Evolutionary conservation across 257 asterid species (phyloP), one percentile per base, ranked within the genome.

Genomic region (Penstemon davidsonii): DNA sequence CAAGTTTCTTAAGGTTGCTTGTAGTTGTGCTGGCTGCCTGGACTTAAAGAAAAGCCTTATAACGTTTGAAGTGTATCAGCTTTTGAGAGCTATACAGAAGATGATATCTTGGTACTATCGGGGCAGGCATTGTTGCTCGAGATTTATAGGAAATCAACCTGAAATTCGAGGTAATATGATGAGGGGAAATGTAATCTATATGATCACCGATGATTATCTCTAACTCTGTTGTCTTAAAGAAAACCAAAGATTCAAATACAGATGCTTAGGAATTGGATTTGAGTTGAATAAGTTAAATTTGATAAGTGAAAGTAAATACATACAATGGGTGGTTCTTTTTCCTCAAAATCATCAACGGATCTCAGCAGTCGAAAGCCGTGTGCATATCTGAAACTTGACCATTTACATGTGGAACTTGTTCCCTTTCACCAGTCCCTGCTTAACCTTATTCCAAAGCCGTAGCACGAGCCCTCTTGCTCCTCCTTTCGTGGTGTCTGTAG

Each of bases 61-160:
- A 8, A 76, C 76, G 96, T n/a, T n/a, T n/a, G n/a, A n/a, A n/a
- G n/a, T n/a, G n/a, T n/a, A n/a, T n/a, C n/a, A n/a, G n/a, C n/a
- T n/a, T 83, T 76, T 90, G 63, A 77, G 90, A 57, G 94, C 90
- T 25, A 72, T 90, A 77, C 85, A 0, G 86, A 81, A 39, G 94
- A 84, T 61, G 92, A 89, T 15, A n/a, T 36, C 42, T 81, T 81
- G 12, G 92, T 88, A 53, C 94, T 86, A 25, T 38, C 1, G 33
- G 33, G 33, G 33, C 33, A 2, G 33, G 33, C 49, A 88, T 85
- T 7, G 92, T 89, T 67, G 87, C 92, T 57, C 82, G 70, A 66
- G 86, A 78, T 39, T 76, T 55, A 47, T 68, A 70, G 57, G 77
- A 68, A 38, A 39, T 40, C 6, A 8, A n/a, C 15, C 12, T 57